phyloP scores from a whole-genome alignment of 805 yeast genomes.

The Candida dajiaensis region DNA sequence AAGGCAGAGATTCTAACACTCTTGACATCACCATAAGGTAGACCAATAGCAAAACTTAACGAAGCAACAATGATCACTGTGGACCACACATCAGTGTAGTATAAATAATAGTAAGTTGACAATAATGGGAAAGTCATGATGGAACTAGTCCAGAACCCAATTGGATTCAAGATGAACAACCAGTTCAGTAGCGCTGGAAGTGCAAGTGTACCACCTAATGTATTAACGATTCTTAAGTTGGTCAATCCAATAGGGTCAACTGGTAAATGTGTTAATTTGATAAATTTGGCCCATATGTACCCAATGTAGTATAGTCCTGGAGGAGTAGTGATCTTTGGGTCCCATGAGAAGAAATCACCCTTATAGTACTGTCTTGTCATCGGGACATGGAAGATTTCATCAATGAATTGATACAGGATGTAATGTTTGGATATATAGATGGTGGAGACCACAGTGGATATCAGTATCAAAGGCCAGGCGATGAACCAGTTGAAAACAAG shows the following conservation, averaged over 20 bases:
- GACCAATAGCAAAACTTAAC: constrained; percentile 39
- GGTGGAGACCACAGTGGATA: constrained; percentile 24
- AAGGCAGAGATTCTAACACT: constrained; percentile 43
- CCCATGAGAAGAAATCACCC: constrained; percentile 66
- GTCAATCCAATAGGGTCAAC: constrained; percentile 29
- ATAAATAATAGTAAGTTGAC: constrained; percentile 66
- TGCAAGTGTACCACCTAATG: constrained; percentile 54
- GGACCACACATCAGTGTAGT: constrained; percentile 94
- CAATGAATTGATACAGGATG: constrained; percentile 37
- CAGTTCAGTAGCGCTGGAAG: constrained; percentile 44
- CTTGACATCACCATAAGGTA: constrained; percentile 29
- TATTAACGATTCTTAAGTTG: constrained; percentile 51
- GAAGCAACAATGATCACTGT: constrained; percentile 58
- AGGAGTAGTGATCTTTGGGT: constrained; percentile 91
- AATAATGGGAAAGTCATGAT: constrained; percentile 62
- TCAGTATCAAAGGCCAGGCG: constrained; percentile 24
- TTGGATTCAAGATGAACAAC: constrained; percentile 33
- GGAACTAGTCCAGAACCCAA: constrained; percentile 37
- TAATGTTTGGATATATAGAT: constrained; percentile 23
- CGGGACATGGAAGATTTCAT: constrained; percentile 81
- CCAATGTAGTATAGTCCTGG: constrained; percentile 76
- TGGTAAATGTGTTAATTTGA: constrained; percentile 16
- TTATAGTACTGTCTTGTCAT: constrained; percentile 58
- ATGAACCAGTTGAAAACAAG: constrained; percentile 28
- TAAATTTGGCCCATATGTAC: constrained; percentile 27